These are phyloP conservation scores for Puccinellia tenuiflora DNA, from an alignment of 176 grass and related monocot species.

Conservation along the genomic window DNA sequence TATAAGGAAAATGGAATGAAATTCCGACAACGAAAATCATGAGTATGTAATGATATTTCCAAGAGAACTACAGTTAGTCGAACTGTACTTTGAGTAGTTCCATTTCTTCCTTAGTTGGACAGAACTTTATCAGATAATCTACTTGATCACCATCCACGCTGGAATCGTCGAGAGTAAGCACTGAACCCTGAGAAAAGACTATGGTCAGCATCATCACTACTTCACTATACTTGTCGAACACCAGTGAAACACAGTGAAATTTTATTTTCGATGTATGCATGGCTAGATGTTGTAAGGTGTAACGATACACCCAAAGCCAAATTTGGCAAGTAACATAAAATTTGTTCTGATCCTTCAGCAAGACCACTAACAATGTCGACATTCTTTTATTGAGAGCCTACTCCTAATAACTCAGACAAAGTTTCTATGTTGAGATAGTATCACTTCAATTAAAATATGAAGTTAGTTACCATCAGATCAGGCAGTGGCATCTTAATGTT, in stretches of 20 bases:
- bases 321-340: slow-evolving; percentile 3
- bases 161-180: slow-evolving; percentile 82
- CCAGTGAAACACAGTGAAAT: neutral
- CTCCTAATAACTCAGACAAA: slow-evolving; percentile 1
- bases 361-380: neutral
- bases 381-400: neutral
- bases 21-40: neutral
- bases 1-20: neutral
- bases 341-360: neutral
- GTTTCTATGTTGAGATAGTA: slow-evolving; percentile 14
- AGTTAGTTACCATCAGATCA: slow-evolving; percentile 76
- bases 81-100: slow-evolving; percentile 74
- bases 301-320: neutral
- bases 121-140: slow-evolving; percentile 90
- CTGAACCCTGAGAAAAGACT: slow-evolving; percentile 48
- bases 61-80: slow-evolving; percentile 3
- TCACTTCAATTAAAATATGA: neutral
- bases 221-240: neutral
- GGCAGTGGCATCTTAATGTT: slow-evolving; percentile 84
- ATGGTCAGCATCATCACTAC: slow-evolving; percentile 4
- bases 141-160: slow-evolving; percentile 84
- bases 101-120: slow-evolving; percentile 94
- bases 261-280: neutral
- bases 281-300: slow-evolving; percentile 8
- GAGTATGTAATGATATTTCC: slow-evolving; percentile 23